Base-by-base conservation (phyloP, 352 stramenopile genomes). In the Globisporangium middletonii region DNA sequence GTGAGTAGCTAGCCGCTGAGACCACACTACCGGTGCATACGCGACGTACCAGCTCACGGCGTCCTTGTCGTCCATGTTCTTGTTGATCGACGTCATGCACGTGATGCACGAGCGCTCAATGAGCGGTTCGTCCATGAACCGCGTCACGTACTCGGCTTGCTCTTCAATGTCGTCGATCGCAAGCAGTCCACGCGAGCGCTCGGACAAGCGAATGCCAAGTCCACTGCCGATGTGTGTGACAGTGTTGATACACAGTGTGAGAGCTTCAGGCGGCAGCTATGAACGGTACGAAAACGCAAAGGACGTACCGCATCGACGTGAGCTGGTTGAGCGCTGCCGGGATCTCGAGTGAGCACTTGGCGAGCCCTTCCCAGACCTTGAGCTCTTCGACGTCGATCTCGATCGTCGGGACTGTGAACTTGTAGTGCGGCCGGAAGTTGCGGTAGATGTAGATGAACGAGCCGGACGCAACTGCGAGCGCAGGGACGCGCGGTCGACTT, bases 391-490 rank as follows among this genome's bases (percentile, higher is more conserved):
- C 59, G 48, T 87, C 73, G 35, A 94, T 79, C 6, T 93, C 81
- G n/a, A 94, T 62, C 2, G 81, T 57, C 2, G 89, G 88, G 4
- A 92, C 69, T 9, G 83, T 92, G 61, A 97, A 96, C 60, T 96
- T 97, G 71, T 93, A 96, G 62, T 96, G 90, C 3, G 88, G 88
- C 3, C 86, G 76, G 60, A 96, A 89, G 65, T 96, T 95, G 54
- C 86, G 84, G 62, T 96, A 97, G 47, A 96, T 96, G 74, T 94
- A 97, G 47, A 96, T 84, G 62, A 80, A 92, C 19, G 86, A 80
- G 7, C 85, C 85, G 0, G 86, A 89, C 6, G 86, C 87, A 13
- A 97, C 86, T 11, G 89, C 89, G 35, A 97, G 81, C 2, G 83
- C 81, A 33, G 89, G 88, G 19, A 92, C 84, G 12, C 83, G 77